These are phyloP conservation scores for Marchantia polymorpha DNA, from an alignment of 225 moss, liverwort and hornwort species.

Conservation along the genomic window DNA sequence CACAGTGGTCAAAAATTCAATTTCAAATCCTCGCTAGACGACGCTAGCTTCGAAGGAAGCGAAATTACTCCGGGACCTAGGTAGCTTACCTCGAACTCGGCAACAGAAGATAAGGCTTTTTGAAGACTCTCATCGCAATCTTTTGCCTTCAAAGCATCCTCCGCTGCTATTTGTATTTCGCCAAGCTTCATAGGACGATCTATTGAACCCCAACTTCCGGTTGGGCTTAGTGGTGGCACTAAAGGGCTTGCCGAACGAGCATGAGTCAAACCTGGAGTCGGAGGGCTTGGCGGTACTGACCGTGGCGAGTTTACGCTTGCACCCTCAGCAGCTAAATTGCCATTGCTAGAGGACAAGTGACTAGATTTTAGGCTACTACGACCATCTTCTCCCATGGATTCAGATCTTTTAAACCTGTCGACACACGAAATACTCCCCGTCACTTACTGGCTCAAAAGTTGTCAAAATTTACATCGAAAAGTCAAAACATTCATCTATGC, in stretches of 20 bases:
- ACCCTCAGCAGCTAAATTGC: conserved; percentile 65
- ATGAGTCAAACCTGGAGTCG: conserved; percentile 25
- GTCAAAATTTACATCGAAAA: too few species aligned
- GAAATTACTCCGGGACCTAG: background rate
- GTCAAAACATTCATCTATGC: too few species aligned
- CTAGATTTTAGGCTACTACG: conserved; percentile 15
- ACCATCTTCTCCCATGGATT: conserved; percentile 35
- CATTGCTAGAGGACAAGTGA: conserved; percentile 41
- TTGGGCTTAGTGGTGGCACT: conserved; percentile 27
- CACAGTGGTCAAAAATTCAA: background rate
- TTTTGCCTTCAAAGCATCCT: conserved; percentile 78
- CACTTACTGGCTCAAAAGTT: background rate
- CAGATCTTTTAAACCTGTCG: conserved; percentile 41
- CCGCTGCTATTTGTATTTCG: conserved; percentile 96
- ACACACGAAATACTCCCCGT: background rate
- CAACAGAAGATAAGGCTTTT: conserved; percentile 74
- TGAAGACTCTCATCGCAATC: conserved; percentile 64
- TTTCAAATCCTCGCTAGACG: background rate
- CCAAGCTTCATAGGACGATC: conserved; percentile 86
- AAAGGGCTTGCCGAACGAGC: conserved; percentile 37
- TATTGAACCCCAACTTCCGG: conserved; percentile 46
- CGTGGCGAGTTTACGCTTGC: conserved; percentile 39
- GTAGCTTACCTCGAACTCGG: conserved; percentile 71
- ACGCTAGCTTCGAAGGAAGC: background rate
- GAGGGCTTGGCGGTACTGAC: conserved; percentile 33